These are phyloP conservation scores for Paratinospora sagittata DNA, from an alignment of 164 flowering plant genomes.

Conservation along the genomic window DNA sequence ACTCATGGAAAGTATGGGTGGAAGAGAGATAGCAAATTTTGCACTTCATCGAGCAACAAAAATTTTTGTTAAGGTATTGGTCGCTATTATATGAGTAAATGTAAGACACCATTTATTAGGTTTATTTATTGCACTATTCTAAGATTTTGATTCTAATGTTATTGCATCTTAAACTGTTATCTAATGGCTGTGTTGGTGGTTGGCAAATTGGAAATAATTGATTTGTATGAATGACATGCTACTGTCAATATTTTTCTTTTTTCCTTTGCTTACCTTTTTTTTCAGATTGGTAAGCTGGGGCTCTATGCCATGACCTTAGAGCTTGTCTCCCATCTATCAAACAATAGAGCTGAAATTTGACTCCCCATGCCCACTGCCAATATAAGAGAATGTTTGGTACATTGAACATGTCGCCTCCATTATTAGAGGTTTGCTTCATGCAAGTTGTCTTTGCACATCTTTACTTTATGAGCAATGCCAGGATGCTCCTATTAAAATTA, in stretches of 20 bases:
- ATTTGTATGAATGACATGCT: not conserved
- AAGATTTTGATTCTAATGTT: not conserved
- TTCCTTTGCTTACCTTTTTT: too few species aligned
- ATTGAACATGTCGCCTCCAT: too few species aligned
- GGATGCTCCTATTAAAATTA: too few species aligned
- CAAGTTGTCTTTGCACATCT: too few species aligned
- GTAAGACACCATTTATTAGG: not conserved
- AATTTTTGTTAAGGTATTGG: constrained; percentile 60
- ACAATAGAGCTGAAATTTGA: too few species aligned
- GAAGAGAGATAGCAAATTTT: constrained; percentile 73
- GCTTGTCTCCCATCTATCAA: too few species aligned
- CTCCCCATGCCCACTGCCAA: too few species aligned
- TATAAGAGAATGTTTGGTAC: too few species aligned
- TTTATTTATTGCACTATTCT: not conserved
- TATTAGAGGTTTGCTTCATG: too few species aligned
- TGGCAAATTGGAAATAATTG: not conserved
- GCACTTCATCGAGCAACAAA: constrained; percentile 69
- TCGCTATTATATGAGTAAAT: not conserved
- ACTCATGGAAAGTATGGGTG: constrained; percentile 69
- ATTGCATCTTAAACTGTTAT: not conserved
- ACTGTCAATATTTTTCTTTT: not conserved
- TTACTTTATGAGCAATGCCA: too few species aligned
- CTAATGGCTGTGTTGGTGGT: not conserved
- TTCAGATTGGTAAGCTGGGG: too few species aligned
- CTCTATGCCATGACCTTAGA: too few species aligned